Conservation (phyloP, 1,284 basidiomycete genomes). For the Gastroboletus turbinatus region DNA sequence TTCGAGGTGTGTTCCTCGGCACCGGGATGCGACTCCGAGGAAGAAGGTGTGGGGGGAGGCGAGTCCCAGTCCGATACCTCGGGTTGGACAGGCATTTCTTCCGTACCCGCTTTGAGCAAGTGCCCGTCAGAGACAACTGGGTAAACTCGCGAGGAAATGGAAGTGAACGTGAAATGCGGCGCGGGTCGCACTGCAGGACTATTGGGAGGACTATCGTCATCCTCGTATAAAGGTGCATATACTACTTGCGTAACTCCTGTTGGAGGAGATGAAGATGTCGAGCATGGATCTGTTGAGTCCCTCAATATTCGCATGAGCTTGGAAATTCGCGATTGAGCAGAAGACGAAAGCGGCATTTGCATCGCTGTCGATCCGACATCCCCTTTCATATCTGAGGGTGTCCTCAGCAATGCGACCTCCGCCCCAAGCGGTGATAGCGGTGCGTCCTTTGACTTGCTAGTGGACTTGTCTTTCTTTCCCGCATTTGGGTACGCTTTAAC, state of each 20-base stretch:
- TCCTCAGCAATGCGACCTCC: slow-evolving; percentile 16
- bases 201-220: slow-evolving; percentile 11
- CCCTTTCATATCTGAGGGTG: slow-evolving; percentile 8
- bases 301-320: slow-evolving; percentile 10
- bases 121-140: background rate
- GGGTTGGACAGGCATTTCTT: background rate
- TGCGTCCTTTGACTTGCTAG: slow-evolving; percentile 3
- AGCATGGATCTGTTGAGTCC: slow-evolving; percentile 8
- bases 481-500: slow-evolving; percentile 16
- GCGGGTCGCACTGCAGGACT: slow-evolving; percentile 6
- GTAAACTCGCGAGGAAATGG: slow-evolving; percentile 18
- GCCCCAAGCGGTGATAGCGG: slow-evolving; percentile 13
- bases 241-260: slow-evolving; percentile 21
- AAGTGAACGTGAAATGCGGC: slow-evolving; percentile 16
- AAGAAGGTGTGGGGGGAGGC: background rate
- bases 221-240: slow-evolving; percentile 20
- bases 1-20: slow-evolving; percentile 11
- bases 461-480: background rate
- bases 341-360: background rate
- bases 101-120: background rate
- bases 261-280: slow-evolving; percentile 26
- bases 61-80: slow-evolving; percentile 10
- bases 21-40: slow-evolving; percentile 3
- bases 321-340: slow-evolving; percentile 3
- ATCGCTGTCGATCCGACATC: background rate